Evolutionary conservation across 106 monocot species (phyloP), one percentile per base, ranked within the genome.

Genomic region (Acanthochlamys bracteata): DNA sequence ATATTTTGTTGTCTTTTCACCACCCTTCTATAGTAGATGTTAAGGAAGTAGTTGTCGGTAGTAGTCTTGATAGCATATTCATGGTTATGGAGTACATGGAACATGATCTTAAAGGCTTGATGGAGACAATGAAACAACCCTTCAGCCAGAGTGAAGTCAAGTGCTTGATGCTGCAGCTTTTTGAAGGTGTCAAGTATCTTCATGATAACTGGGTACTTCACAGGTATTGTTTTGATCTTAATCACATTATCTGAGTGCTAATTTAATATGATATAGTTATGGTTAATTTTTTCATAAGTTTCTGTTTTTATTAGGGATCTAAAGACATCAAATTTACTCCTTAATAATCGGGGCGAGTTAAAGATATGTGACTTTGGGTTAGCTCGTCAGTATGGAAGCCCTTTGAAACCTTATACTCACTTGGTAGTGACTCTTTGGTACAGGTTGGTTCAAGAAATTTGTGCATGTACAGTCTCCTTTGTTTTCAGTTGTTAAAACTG

Each of bases 61-160:
- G 83, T 42, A 77, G 71, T 54, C 70, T 88, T 33, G 85, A 85
- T 70, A 75, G 75, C 67, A 79, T 85, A 51, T 90, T 83, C 59
- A 83, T 85, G 79, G 90, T 86, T 7, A 90, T 90, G 90, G 90
- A 90, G 57, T 90, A 85, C 64, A 85, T 85, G 85, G 90, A 90
- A 20, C 82, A 85, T 67, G 90, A 90, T 71, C 67, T 90, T 14
- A 80, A 90, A 54, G 80, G 69, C 15, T 33, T 90, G 65, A 83
- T 90, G 85, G 82, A 83, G 66, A 67, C 72, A 15, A 85, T 86
- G 83, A 90, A 86, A 49, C 82, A 83, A 13, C 90, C 90, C 8
- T 90, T 84, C 67, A 83, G 80, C 66, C 74, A 85, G 51, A 84
- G 89, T 23, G 89, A 84, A 60, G 82, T 89, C 14, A 89, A 89